Conservation (phyloP, 1,139 yeast genomes). For the Candida sanyaensis region DNA sequence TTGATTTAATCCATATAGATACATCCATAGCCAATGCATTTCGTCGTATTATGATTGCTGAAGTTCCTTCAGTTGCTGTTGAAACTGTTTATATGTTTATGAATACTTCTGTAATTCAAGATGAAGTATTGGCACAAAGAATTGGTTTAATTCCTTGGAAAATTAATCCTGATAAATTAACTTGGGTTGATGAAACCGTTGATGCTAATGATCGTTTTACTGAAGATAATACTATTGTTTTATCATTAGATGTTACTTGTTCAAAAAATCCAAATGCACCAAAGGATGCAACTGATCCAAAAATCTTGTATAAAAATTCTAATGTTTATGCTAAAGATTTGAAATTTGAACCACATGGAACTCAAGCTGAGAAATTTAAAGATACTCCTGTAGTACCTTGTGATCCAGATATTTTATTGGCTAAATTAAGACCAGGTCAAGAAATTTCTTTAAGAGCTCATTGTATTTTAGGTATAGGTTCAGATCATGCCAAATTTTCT, state of each 20-base stretch:
- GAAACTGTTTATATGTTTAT: constrained; percentile 88
- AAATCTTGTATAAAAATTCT: constrained; percentile 77
- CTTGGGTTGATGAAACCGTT: constrained; percentile 69
- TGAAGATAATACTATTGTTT: constrained; percentile 85
- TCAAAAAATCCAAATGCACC: constrained; percentile 85
- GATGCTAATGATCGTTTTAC: constrained; percentile 73
- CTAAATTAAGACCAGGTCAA: constrained; percentile 95
- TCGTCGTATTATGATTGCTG: constrained; percentile 95
- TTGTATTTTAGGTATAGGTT: constrained; percentile 88
- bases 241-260: constrained; percentile 80
- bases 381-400: constrained; percentile 73
- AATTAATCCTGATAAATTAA: constrained; percentile 84
- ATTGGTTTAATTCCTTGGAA: constrained; percentile 89
- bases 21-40: constrained; percentile 95
- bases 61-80: constrained; percentile 94
- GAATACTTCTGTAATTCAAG: constrained; percentile 95
- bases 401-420: constrained; percentile 86
- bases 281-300: constrained; percentile 77
- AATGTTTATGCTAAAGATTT: constrained; percentile 87
- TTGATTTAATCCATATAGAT: constrained; percentile 84
- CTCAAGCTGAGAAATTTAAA: constrained; percentile 70
- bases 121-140: constrained; percentile 94
- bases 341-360: constrained; percentile 89
- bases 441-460: constrained; percentile 89
- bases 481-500: constrained; percentile 96